Base-by-base conservation (phyloP, 163 green algal species). In the Coccomyxa subellipsoidea region DNA sequence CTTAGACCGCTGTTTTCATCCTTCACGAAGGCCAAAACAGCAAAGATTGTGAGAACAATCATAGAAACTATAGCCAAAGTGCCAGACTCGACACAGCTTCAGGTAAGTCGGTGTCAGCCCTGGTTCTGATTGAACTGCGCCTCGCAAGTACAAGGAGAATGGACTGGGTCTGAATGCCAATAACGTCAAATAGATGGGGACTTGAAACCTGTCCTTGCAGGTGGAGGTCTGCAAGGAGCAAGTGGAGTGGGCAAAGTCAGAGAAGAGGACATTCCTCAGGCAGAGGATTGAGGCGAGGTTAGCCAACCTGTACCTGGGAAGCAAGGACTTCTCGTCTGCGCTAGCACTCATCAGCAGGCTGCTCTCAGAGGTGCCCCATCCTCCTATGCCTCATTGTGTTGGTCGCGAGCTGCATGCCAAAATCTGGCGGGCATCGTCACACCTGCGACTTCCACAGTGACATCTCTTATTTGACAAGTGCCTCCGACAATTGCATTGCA, bases 21-120 rank as follows among this genome's bases (percentile, higher is more conserved):
- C 34, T 95, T 99, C 31, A 94, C 96, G 27, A 99, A 99, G 83
- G 96, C 96, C 36, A 99, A 99, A 87, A 99, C 97, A 7, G 96
- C 96, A 47, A 99, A 99, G 89, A 93, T 99, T 31, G 96, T 99
- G 25, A 87, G 97, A 27, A 94, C 81, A 10, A 90, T 99, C 39
- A 98, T 99, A 36, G 96, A 99, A 75, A 88, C 88, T 40, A 96
- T 99, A 69, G 89, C 92, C 27, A 95, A 94, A 47, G 89, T 99
- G 37, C 96, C 96, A 0, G 87, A 92, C 59, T 97, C 92, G 2
- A 97, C 93, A 40, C 69, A 93, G 53, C 84, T 98, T 38, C 95
- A 98, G 92, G 92, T 98, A 69, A 12, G 86, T 75, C 6, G 27
- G 38, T 84, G 15, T 59, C 47, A n/a, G n/a, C n/a, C n/a, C n/a